These are phyloP conservation scores for Diaporthe nobilis DNA, from an alignment of 2,329 filamentous ascomycete species.

Conservation along the genomic window DNA sequence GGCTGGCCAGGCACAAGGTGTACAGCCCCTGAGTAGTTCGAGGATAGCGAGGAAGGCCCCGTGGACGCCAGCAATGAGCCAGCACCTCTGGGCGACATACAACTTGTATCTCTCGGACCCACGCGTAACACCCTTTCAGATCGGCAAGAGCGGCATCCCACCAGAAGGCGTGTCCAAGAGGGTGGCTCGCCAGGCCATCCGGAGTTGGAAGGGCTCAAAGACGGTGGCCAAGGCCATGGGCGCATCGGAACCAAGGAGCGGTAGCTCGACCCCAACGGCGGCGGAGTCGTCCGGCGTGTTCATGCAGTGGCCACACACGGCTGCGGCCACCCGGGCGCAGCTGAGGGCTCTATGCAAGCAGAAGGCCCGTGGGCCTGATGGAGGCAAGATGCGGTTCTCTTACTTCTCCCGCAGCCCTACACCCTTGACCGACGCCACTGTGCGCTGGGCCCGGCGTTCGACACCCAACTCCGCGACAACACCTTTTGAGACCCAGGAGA, in stretches of 20 bases:
- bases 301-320: conserved; percentile 75
- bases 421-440: conserved; percentile 67
- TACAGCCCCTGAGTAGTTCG: conserved; percentile 30
- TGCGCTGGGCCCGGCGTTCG: conserved; percentile 64
- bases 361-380: conserved; percentile 62
- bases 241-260: conserved; percentile 57
- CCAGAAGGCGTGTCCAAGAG: conserved; percentile 75
- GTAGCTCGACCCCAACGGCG: conserved; percentile 69
- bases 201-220: conserved; percentile 76
- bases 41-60: conserved; percentile 63
- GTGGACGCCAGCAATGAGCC: conserved; percentile 76
- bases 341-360: conserved; percentile 74
- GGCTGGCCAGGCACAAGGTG: conserved; percentile 11
- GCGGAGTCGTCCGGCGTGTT: conserved; percentile 62
- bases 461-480: conserved; percentile 62
- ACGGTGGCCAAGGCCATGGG: conserved; percentile 48
- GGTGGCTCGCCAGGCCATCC: conserved; percentile 75
- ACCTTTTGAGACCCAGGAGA: conserved; percentile 72
- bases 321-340: conserved; percentile 72
- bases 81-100: conserved; percentile 77
- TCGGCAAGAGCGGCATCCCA: conserved; percentile 74
- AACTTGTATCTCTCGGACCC: conserved; percentile 76
- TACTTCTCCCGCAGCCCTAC: conserved; percentile 69
- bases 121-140: conserved; percentile 75
- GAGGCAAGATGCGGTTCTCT: conserved; percentile 52